These are phyloP conservation scores for Stephanodiscus minutulus DNA, from an alignment of 108 stramenopile genomes.

Conservation along the genomic window DNA sequence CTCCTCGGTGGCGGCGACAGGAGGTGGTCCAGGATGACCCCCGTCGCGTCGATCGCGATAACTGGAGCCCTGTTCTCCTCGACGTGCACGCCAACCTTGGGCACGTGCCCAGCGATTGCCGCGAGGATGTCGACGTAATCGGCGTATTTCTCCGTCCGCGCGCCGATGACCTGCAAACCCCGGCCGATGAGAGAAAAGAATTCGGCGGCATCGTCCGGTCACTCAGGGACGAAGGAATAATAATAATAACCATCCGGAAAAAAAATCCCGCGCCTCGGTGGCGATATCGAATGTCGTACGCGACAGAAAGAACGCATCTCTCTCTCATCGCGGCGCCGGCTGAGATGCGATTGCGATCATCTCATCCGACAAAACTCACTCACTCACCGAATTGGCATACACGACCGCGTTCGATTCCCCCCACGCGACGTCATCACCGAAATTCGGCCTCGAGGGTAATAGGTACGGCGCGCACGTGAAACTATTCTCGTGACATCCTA, in stretches of 20 bases:
- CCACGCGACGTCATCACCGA: constrained; percentile 68
- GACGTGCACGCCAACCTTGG: constrained; percentile 62
- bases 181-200: neutral
- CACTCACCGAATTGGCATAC: constrained; percentile 67
- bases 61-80: constrained; percentile 55
- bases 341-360: too few species aligned
- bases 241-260: neutral
- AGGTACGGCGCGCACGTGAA: constrained; percentile 91
- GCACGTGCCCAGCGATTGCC: constrained; percentile 74
- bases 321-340: neutral
- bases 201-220: neutral
- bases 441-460: constrained; percentile 35
- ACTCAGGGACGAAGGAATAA: neutral
- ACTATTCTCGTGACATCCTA: constrained; percentile 65
- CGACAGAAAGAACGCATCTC: too few species aligned
- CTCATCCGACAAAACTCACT: too few species aligned
- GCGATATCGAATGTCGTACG: neutral
- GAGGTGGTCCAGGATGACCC: constrained; percentile 33
- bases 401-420: constrained; percentile 88
- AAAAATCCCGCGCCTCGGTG: too few species aligned
- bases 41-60: constrained; percentile 60
- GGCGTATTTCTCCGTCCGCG: constrained; percentile 84
- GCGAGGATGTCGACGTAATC: constrained; percentile 88
- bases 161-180: constrained; percentile 58
- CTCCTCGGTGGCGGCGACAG: constrained; percentile 3